Base-by-base conservation (phyloP, 108 stramenopile species). In the Skeletonema tropicum region DNA sequence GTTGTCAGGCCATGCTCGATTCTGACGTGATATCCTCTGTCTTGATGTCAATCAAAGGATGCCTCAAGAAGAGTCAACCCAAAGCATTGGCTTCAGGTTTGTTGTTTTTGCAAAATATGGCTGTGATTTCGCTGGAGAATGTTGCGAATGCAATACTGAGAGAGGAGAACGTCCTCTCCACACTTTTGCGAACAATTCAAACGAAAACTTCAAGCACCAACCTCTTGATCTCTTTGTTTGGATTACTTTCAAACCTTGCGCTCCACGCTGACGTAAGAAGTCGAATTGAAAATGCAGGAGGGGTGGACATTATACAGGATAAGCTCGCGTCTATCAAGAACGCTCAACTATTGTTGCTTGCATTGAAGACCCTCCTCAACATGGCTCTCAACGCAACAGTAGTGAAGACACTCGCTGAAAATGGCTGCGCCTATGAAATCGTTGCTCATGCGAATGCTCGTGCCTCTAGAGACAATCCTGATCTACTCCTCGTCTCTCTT, bases 71-170 rank as follows among this genome's bases (percentile, higher is more conserved):
- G 60, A n/a, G 15, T n/a, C 14, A 45, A n/a, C 29, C 59, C 15
- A 39, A 64, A 38, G 36, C 62, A 4, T 52, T 72, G 32, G 61
- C 31, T 19, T 64, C 72, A 23, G 64, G 41, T 4, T 67, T 60
- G 32, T 42, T 58, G 1, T 79, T 68, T 36, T 33, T 79, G 31
- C 78, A 79, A 39, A 79, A 72, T 33, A 73, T 79, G 66, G 73
- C 73, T 33, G 71, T 57, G 5, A 64, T 79, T 17, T 62, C 42
- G 41, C 57, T 64, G 12, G 45, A 63, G 14, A 68, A 32, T 11
- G 36, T 71, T 12, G 60, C 67, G 30, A 59, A 63, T 11, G 59
- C 36, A 8, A 35, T 79, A 25, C 17, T 78, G 23, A 58, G 21
- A 35, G 33, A 57, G 21, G 58, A 71, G 7, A 21, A 64, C 39